Percentiles rank a stretch among this genome's conserved stretches.
Conservation (phyloP, 768 basidiomycete species). For the Mycena capillaripes region DNA sequence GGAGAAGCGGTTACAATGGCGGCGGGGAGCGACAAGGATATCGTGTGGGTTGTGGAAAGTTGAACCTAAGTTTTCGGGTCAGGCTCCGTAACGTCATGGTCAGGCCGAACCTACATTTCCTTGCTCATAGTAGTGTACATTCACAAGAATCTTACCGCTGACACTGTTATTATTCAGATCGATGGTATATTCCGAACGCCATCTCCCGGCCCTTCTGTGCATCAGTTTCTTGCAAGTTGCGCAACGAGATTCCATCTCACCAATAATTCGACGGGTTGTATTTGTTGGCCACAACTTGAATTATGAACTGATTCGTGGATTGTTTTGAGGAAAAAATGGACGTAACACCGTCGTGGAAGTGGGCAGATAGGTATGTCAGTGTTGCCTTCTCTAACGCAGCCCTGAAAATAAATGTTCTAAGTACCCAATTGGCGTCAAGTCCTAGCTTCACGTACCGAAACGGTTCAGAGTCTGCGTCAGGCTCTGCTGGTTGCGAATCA, state of each 20-base stretch:
- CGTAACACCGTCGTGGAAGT: constrained; percentile 85
- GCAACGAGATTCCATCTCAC: constrained; percentile 57
- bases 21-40: constrained; percentile 75
- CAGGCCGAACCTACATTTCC: constrained; percentile 77
- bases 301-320: constrained; percentile 62
- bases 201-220: constrained; percentile 86
- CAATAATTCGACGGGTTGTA: constrained; percentile 96
- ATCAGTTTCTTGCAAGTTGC: constrained; percentile 12
- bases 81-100: not conserved
- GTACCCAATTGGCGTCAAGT: not conserved
- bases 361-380: constrained; percentile 79
- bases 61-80: constrained; percentile 75
- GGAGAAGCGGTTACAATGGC: constrained; percentile 68
- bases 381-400: constrained; percentile 78
- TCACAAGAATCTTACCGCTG: constrained; percentile 80
- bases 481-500: constrained; percentile 74
- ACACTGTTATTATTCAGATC: constrained; percentile 75
- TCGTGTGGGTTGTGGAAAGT: constrained; percentile 80
- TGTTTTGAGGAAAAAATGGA: constrained; percentile 75
- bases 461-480: constrained; percentile 75
- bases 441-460: constrained; percentile 69
- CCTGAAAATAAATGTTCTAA: constrained; percentile 52
- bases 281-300: constrained; percentile 95
- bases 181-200: constrained; percentile 90
- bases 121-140: constrained; percentile 98